Evolutionary conservation across 371 early-diverging fungal genomes (phyloP), one percentile per base, ranked within the genome.

Genomic region (Phascolomyces articulosus): DNA sequence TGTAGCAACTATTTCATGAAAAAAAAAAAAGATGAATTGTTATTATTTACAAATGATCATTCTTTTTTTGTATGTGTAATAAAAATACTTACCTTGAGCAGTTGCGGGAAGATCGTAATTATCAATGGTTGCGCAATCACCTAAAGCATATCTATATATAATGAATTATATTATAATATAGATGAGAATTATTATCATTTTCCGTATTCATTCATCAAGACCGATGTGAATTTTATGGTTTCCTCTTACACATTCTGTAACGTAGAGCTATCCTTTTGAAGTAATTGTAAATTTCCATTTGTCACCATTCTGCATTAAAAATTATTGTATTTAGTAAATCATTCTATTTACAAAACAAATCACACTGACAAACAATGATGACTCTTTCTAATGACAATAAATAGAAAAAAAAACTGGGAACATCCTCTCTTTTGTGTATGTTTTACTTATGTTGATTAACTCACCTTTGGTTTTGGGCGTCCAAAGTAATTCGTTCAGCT

Each of bases 41-140:
- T 51, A 51, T 51, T 51, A 24, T 10, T 24, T 24, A 51, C 31
- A 21, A 21, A 40, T 40, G n/a, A 40, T 49, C 24, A 3, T 18
- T 31, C 7, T 11, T 49, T 58, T 20, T 40, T n/a, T 54, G 7
- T 59, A 7, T 10, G 34, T 28, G 13, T n/a, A 15, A 47, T 23
- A 34, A 34, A 9, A 34, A 34, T 1, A 1, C 11, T 34, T 61
- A 69, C 66, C 71, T 72, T 94, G 95, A 15, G 95, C 95, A 29
- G 93, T 92, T 18, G 88, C 87, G 0, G 93, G 92, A 49, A 92
- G 73, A 62, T 80, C 83, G 44, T 70, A 63, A 64, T 84, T 85
- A 60, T 86, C 64, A 55, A 89, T 85, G 3, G 88, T 85, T 3
- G 92, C 91, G 62, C 95, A 95, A 71, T 95, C 95, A 15, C 95